Percentiles rank a stretch among this genome's conserved stretches.
phyloP scores from a whole-genome alignment of 805 yeast genomes.

The Wickerhamomyces alni region DNA sequence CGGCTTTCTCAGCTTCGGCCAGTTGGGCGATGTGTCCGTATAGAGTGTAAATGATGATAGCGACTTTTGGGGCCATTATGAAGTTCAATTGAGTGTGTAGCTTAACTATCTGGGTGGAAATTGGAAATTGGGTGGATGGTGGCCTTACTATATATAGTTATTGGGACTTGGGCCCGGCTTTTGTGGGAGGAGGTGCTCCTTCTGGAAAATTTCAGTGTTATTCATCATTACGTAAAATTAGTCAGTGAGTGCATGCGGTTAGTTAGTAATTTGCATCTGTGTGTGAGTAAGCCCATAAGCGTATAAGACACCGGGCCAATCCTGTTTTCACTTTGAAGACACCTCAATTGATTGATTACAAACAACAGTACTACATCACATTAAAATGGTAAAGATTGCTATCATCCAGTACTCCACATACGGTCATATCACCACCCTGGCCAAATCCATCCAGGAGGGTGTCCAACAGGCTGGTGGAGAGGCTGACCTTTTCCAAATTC shows the following conservation, averaged over 20 bases:
- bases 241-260: no score
- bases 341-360: neutral
- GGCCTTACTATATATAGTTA: no score
- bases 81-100: no score
- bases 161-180: no score
- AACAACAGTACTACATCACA: neutral
- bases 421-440: conserved; percentile 68
- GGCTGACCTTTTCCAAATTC: conserved; percentile 68
- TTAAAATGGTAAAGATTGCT: conserved; percentile 31
- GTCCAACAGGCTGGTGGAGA: conserved; percentile 59
- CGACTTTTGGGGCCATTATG: conserved; percentile 29
- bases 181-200: no score
- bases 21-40: conserved; percentile 71
- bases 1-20: conserved; percentile 65
- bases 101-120: no score
- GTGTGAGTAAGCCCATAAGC: no score
- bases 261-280: no score
- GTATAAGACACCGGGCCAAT: no score
- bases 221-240: neutral
- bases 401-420: conserved; percentile 54
- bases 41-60: conserved; percentile 69
- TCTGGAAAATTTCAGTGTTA: neutral
- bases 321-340: no score
- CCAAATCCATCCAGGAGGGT: conserved; percentile 64
- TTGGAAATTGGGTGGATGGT: no score